These are phyloP conservation scores for Syncephalastrum contaminatum DNA, from an alignment of 371 early-diverging fungal species.

Conservation along the genomic window DNA sequence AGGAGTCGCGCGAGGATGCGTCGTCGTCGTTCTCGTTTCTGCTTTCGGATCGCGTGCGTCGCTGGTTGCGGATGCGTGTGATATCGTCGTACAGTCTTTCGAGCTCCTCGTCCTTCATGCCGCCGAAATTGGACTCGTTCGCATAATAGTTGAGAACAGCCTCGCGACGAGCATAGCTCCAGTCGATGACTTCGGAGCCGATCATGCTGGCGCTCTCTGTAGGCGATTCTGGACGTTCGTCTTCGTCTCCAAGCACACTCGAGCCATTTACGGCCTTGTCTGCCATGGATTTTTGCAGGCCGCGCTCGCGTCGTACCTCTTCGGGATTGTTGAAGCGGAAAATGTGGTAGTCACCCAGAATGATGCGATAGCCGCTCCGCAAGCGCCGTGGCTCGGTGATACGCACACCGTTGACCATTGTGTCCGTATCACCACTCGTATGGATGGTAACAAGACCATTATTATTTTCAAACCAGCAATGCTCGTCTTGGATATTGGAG, in stretches of 20 bases:
- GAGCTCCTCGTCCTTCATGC: constrained; percentile 61
- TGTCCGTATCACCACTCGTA: constrained; percentile 57
- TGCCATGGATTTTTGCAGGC: constrained; percentile 22
- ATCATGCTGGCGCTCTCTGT: constrained; percentile 25
- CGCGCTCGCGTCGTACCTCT: constrained; percentile 75
- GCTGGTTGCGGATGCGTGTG: constrained; percentile 50
- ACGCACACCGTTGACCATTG: constrained; percentile 78
- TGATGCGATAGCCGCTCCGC: constrained; percentile 77
- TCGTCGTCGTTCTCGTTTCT: constrained; percentile 14
- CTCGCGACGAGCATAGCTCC: constrained; percentile 81
- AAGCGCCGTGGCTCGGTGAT: constrained; percentile 62
- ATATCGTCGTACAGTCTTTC: constrained; percentile 61
- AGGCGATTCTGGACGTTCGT: constrained; percentile 62
- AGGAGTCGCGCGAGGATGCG: constrained; percentile 7
- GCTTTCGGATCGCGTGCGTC: constrained; percentile 54
- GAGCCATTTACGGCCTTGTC: constrained; percentile 1
- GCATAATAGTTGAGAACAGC: constrained; percentile 58
- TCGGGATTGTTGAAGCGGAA: constrained; percentile 88
- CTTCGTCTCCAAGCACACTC: constrained; percentile 11
- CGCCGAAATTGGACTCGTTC: constrained; percentile 47
- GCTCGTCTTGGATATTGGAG: constrained; percentile 65
- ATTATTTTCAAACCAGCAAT: constrained; percentile 77
- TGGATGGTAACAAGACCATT: constrained; percentile 66
- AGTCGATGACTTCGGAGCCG: constrained; percentile 64
- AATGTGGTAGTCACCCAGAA: constrained; percentile 79